Percentiles rank a stretch among this genome's conserved stretches.
Conservation (phyloP, 192 early-diverging fungal species). For the Coemansia sp. region DNA sequence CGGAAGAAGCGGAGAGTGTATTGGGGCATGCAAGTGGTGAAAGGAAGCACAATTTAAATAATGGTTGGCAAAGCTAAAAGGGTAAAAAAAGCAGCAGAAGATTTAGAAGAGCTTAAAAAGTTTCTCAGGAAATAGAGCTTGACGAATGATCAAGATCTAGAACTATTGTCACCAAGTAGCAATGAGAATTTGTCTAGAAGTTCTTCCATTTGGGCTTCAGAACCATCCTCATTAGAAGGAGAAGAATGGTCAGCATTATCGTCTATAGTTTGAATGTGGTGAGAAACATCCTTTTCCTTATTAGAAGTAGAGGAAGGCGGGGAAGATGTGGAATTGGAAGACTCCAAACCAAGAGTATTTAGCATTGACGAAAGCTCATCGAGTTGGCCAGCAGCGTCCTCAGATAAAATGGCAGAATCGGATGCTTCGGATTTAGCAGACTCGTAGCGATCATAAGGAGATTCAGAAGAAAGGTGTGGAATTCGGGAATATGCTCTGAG, state of each 20-base stretch:
- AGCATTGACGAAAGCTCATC: constrained; percentile 40
- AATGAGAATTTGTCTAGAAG: constrained; percentile 25
- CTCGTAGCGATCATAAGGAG: background rate
- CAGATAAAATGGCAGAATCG: constrained; percentile 2
- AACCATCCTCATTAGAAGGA: background rate
- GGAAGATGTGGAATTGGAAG: background rate
- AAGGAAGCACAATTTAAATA: no score
- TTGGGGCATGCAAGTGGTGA: no score
- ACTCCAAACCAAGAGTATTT: constrained; percentile 15
- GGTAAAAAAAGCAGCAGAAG: no score
- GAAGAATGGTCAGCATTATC: background rate
- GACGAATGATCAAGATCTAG: background rate
- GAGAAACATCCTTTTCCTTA: constrained; percentile 26
- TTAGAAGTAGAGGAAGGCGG: background rate
- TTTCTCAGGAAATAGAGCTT: no score
- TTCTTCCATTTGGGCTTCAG: constrained; percentile 28
- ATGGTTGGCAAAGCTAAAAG: no score
- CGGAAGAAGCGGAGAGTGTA: no score
- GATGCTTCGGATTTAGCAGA: background rate
- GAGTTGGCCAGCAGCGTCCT: constrained; percentile 19
- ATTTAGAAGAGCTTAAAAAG: no score
- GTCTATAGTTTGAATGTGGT: background rate
- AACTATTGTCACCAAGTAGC: constrained; percentile 20
- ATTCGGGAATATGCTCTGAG: constrained; percentile 15
- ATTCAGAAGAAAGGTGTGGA: background rate